Evolutionary conservation across 305 asterid species (phyloP).

Genomic region (Solanum aculeatissimum): DNA sequence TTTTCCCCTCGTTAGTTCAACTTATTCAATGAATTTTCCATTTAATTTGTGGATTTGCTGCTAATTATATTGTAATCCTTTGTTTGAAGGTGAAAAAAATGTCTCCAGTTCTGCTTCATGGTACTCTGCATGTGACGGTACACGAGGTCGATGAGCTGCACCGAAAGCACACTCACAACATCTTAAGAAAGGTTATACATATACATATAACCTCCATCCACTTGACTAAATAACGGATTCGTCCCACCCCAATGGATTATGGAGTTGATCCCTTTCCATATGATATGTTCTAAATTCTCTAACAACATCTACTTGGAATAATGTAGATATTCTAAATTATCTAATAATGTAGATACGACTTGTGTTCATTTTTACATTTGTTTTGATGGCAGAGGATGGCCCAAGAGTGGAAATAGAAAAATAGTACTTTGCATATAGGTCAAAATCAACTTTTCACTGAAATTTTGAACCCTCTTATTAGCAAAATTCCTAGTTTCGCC

Average conservation of each 20-base stretch:
- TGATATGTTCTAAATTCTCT: background rate
- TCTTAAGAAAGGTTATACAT: slow-evolving; percentile 53
- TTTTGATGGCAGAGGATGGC: background rate
- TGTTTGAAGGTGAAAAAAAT: slow-evolving; percentile 32
- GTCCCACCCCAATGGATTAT: no score
- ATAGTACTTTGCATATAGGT: no score
- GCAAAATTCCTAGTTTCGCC: no score
- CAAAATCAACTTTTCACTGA: no score
- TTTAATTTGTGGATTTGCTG: background rate
- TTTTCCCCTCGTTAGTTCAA: background rate
- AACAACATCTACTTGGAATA: no score
- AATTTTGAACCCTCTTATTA: no score
- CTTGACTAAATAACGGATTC: no score
- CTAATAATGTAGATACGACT: background rate
- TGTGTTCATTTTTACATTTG: background rate
- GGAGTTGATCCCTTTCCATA: background rate
- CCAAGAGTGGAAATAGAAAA: no score
- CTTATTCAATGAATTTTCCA: background rate
- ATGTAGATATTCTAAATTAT: background rate
- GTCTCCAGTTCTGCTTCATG: slow-evolving; percentile 80
- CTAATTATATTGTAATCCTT: background rate
- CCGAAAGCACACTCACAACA: slow-evolving; percentile 26
- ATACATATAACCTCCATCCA: background rate
- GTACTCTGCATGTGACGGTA: slow-evolving; percentile 83
- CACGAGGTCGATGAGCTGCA: slow-evolving; percentile 66